A percentile compares a stretch with the other conserved stretches of the same genome.
phyloP scores from a whole-genome alignment of 192 early-diverging fungal genomes.

The Coemansia sp. region DNA sequence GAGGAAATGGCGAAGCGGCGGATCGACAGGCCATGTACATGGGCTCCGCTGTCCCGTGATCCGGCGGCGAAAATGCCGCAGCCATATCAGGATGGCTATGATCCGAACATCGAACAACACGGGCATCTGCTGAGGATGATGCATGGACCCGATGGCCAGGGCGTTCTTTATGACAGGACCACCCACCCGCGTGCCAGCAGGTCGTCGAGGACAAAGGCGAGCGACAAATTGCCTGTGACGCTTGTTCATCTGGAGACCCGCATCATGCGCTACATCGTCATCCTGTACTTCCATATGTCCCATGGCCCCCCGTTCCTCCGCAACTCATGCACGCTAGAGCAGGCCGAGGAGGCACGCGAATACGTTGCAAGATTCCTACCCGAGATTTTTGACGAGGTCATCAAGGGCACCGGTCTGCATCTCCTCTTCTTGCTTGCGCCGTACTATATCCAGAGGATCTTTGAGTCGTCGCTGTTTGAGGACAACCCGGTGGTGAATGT shows the following conservation, averaged over 20 bases:
- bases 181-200: too few species aligned
- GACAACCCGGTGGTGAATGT: conserved; percentile 12
- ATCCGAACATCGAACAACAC: background rate
- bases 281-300: conserved; percentile 3
- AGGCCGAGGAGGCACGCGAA: conserved; percentile 13
- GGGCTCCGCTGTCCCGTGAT: background rate
- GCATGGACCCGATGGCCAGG: background rate
- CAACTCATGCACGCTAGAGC: conserved; percentile 4
- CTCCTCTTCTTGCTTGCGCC: conserved; percentile 19
- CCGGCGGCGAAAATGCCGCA: background rate
- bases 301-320: conserved; percentile 9
- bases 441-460: conserved; percentile 38
- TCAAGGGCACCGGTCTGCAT: conserved; percentile 2
- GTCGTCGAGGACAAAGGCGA: background rate
- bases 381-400: conserved; percentile 27
- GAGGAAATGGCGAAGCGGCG: too few species aligned
- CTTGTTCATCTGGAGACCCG: conserved; percentile 22
- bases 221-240: background rate
- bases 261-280: conserved; percentile 22
- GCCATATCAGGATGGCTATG: background rate
- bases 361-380: conserved; percentile 31
- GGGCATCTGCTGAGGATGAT: background rate
- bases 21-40: background rate
- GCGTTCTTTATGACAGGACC: background rate
- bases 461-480: conserved; percentile 36